A percentile compares a stretch with the other conserved stretches of the same genome.
These are phyloP conservation scores for Botrytis squamosa DNA, from an alignment of 2,329 filamentous ascomycete genomes.

Conservation along the genomic window DNA sequence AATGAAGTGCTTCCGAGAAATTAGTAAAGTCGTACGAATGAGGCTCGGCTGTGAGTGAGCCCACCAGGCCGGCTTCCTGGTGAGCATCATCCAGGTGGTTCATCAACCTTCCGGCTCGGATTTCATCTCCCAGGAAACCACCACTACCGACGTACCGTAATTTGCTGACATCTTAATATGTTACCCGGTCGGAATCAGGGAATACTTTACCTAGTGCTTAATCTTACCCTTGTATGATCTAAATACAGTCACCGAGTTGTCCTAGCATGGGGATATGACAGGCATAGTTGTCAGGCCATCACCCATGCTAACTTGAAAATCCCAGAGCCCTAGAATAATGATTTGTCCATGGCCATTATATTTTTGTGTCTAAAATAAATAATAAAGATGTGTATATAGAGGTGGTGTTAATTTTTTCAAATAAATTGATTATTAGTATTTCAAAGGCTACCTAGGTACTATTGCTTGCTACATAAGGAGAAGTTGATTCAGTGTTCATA, in stretches of 20 bases:
- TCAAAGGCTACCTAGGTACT: too few relatives aligned
- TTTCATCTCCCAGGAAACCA: neutral
- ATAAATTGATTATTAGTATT: too few relatives aligned
- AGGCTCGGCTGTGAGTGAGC: neutral
- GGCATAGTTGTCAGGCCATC: neutral
- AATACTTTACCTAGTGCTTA: neutral
- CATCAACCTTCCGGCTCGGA: neutral
- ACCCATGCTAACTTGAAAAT: neutral
- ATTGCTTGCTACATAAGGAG: too few relatives aligned
- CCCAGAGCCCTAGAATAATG: neutral
- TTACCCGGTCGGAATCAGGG: neutral
- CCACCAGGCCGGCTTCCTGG: too few relatives aligned
- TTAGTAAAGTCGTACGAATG: neutral
- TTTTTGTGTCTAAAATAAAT: neutral
- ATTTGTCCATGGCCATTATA: neutral
- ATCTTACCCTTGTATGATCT: neutral
- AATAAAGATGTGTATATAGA: neutral
- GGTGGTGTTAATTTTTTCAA: too few relatives aligned
- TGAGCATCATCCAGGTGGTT: neutral
- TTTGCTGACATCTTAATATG: neutral
- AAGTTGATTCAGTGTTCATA: too few relatives aligned
- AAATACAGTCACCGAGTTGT: neutral
- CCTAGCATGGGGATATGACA: neutral
- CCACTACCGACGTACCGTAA: neutral
- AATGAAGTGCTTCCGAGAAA: neutral